These are phyloP conservation scores for Andalucia godoyi DNA, from an alignment of 78 protist genomes.

Conservation along the genomic window DNA sequence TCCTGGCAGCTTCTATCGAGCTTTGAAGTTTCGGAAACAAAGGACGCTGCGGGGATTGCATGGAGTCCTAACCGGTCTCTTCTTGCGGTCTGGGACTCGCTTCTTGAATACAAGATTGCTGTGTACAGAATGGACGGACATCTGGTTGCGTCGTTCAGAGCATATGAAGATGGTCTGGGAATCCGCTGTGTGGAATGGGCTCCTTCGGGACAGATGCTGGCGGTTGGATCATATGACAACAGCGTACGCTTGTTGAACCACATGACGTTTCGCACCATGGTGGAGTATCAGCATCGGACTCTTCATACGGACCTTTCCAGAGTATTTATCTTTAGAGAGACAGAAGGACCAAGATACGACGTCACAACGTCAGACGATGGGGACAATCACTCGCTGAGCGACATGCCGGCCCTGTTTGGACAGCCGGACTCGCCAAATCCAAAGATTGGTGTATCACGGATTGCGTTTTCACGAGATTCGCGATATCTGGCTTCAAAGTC, in stretches of 20 bases:
- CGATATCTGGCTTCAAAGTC: neutral
- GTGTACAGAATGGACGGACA: neutral
- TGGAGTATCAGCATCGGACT: neutral
- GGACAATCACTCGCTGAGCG: neutral
- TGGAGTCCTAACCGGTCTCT: neutral
- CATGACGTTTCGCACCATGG: neutral
- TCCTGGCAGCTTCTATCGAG: neutral
- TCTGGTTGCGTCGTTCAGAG: neutral
- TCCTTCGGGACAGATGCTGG: neutral
- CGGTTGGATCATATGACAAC: neutral
- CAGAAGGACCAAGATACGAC: neutral
- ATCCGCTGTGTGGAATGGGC: neutral
- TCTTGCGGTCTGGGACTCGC: neutral
- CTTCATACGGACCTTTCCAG: too few relatives aligned
- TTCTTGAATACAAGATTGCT: neutral
- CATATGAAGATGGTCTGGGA: neutral
- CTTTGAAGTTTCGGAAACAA: neutral
- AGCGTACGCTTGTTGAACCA: neutral
- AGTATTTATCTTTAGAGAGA: neutral
- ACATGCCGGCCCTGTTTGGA: neutral
- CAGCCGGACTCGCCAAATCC: neutral
- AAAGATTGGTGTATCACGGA: neutral
- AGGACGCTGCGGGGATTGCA: neutral
- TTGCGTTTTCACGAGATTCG: neutral
- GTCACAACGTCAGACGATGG: too few relatives aligned